These are phyloP conservation scores for Vairimorpha necatrix DNA, from an alignment of 371 early-diverging fungal genomes.

Conservation along the genomic window DNA sequence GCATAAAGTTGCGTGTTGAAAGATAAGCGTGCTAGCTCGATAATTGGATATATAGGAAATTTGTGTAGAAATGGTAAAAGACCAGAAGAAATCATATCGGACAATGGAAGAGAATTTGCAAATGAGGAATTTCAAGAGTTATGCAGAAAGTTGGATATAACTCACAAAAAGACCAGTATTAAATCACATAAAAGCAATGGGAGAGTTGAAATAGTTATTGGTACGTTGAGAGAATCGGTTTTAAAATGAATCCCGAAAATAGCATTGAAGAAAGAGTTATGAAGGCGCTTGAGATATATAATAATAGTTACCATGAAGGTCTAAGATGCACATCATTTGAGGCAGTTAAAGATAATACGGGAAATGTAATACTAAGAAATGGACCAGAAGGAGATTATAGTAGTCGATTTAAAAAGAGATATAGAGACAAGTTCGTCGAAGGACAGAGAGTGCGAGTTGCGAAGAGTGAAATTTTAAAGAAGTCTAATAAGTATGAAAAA, in stretches of 20 bases:
- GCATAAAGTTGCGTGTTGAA: not conserved
- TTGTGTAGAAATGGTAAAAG: too few relatives aligned
- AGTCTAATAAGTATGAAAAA: not conserved
- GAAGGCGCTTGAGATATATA: not conserved
- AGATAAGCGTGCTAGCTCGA: too few relatives aligned
- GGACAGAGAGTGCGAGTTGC: conserved; percentile 2
- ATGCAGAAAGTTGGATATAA: too few relatives aligned
- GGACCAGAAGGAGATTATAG: conserved; percentile 14
- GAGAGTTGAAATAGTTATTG: too few relatives aligned
- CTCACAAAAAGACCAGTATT: too few relatives aligned
- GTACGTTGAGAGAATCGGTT: too few relatives aligned
- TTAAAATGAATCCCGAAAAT: not conserved
- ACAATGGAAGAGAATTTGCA: too few relatives aligned
- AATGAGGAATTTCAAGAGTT: too few relatives aligned
- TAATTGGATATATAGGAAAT: too few relatives aligned
- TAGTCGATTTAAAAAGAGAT: conserved; percentile 2
- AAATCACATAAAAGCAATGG: too few relatives aligned
- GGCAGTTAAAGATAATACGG: conserved; percentile 16
- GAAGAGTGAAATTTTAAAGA: conserved; percentile 3
- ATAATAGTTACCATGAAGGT: conserved; percentile 2
- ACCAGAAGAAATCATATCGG: too few relatives aligned
- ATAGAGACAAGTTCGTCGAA: conserved; percentile 9
- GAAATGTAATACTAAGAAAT: conserved; percentile 11
- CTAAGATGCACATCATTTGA: conserved; percentile 17
- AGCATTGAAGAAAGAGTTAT: not conserved